These are phyloP conservation scores for Albatrellus ellisii DNA, from an alignment of 768 basidiomycete species.

Conservation along the genomic window DNA sequence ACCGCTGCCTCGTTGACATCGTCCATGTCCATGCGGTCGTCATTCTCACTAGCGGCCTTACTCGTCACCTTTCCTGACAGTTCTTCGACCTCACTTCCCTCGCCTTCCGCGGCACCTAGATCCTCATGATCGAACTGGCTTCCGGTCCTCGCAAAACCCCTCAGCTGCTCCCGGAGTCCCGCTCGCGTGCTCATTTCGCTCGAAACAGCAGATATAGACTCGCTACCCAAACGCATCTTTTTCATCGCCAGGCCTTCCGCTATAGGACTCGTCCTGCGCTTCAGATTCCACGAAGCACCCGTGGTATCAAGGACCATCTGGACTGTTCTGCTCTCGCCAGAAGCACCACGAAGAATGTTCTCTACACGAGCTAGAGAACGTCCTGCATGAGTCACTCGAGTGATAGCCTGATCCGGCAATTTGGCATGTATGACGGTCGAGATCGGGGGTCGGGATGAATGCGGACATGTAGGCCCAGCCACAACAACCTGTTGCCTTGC, in stretches of 20 bases:
- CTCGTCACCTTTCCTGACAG: conserved; percentile 14
- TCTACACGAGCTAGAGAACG: conserved; percentile 12
- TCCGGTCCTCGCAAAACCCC: conserved; percentile 41
- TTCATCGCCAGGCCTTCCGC: conserved; percentile 23
- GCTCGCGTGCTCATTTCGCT: conserved; percentile 16
- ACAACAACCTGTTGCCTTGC: too few species aligned
- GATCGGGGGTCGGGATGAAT: too few species aligned
- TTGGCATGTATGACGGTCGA: too few species aligned
- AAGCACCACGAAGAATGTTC: conserved; percentile 6
- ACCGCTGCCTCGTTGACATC: neutral
- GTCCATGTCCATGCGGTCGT: conserved; percentile 13
- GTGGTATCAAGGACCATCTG: conserved; percentile 40
- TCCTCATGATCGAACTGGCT: neutral
- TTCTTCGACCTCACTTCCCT: conserved; percentile 13
- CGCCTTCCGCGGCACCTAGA: neutral
- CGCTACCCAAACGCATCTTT: conserved; percentile 19
- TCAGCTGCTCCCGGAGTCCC: conserved; percentile 34
- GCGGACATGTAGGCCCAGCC: too few species aligned
- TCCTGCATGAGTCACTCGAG: conserved; percentile 2
- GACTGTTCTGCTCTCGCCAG: conserved; percentile 7
- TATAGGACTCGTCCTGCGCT: conserved; percentile 9
- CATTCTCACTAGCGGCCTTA: conserved; percentile 6
- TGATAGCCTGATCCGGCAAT: neutral
- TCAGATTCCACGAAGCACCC: conserved; percentile 35
- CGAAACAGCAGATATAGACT: conserved; percentile 4